These are phyloP conservation scores for Globisporangium cylindrosporum DNA, from an alignment of 352 stramenopile species.

Conservation along the genomic window DNA sequence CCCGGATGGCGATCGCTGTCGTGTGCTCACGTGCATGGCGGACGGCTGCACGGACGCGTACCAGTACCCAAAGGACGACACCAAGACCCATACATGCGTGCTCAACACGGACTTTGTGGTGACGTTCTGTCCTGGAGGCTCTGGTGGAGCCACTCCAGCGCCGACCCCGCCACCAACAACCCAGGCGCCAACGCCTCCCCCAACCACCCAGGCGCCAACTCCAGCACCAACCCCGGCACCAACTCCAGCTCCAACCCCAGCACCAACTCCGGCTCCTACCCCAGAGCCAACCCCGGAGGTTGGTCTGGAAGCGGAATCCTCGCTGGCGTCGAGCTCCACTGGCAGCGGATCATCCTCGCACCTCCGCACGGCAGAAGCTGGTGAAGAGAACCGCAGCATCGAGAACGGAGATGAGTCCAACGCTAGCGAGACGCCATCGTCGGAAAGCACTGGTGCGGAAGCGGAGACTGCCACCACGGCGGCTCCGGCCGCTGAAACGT, in stretches of 20 bases:
- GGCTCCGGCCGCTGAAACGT: neutral
- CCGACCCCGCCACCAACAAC: constrained; percentile 21
- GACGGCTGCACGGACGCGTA: constrained; percentile 64
- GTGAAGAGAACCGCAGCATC: constrained; percentile 19
- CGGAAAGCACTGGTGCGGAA: constrained; percentile 1
- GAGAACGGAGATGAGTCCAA: constrained; percentile 11
- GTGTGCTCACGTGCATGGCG: constrained; percentile 45
- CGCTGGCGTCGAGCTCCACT: neutral
- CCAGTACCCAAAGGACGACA: constrained; percentile 66
- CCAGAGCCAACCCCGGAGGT: constrained; percentile 15
- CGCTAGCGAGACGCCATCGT: constrained; percentile 11
- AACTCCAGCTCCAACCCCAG: constrained; percentile 13
- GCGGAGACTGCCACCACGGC: constrained; percentile 7
- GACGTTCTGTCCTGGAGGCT: constrained; percentile 43
- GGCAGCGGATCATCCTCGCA: constrained; percentile 3
- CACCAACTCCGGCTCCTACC: constrained; percentile 15
- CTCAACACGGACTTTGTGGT: constrained; percentile 54
- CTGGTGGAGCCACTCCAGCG: constrained; percentile 12
- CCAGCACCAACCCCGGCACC: constrained; percentile 2
- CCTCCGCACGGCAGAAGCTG: neutral
- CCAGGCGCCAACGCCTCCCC: constrained; percentile 20
- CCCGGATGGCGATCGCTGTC: constrained; percentile 39
- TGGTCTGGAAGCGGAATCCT: constrained; percentile 8
- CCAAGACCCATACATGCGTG: constrained; percentile 61
- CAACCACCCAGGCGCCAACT: constrained; percentile 13